A percentile compares a stretch with the other conserved stretches of the same genome.
Conservation (phyloP, 345 rosid genomes). For the Sapria himalayana region DNA sequence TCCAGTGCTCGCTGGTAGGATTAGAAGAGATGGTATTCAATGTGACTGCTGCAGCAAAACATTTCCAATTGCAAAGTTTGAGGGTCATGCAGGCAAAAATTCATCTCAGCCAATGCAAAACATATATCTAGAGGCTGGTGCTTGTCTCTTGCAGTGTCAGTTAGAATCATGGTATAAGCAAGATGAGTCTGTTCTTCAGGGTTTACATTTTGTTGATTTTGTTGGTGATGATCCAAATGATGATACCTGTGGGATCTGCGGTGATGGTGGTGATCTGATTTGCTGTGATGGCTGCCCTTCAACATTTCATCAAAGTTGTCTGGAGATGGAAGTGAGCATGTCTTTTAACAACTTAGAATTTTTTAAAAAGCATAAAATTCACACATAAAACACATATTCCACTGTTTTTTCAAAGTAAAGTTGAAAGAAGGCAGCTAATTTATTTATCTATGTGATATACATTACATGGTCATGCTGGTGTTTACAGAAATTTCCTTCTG, state of each 20-base stretch:
- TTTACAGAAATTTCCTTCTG: constrained; percentile 64
- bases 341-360: too few relatives aligned
- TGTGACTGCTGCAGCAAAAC: constrained; percentile 58
- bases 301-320: constrained; percentile 79
- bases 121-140: constrained; percentile 45
- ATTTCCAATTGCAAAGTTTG: constrained; percentile 32
- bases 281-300: constrained; percentile 96
- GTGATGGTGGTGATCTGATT: constrained; percentile 84
- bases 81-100: constrained; percentile 43
- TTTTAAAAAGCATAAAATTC: too few relatives aligned
- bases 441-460: too few relatives aligned
- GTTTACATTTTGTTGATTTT: constrained; percentile 47
- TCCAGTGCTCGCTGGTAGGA: constrained; percentile 22
- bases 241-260: constrained; percentile 91
- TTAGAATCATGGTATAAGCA: constrained; percentile 58
- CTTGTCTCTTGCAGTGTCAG: constrained; percentile 47
- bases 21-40: constrained; percentile 43
- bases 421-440: too few relatives aligned
- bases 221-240: constrained; percentile 67
- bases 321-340: constrained; percentile 48
- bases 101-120: constrained; percentile 28
- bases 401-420: too few relatives aligned
- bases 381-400: too few relatives aligned
- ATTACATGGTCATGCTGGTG: too few relatives aligned
- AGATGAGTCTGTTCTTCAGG: constrained; percentile 25